Base-by-base conservation (phyloP, 331 rosid genomes). In the Malus hybrid region DNA sequence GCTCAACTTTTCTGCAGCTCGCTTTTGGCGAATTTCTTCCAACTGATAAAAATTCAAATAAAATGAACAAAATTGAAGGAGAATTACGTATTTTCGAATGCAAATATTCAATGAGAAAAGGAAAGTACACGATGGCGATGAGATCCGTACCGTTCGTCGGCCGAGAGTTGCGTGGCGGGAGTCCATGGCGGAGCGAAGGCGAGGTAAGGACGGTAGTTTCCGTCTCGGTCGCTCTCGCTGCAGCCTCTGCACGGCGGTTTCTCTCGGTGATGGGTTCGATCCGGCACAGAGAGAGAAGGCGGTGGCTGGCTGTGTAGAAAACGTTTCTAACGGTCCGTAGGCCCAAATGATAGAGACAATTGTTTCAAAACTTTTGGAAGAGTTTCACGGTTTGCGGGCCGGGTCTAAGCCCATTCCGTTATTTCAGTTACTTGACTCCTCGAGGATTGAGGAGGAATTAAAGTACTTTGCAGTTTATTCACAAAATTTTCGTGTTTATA, bases 11-110 rank as follows among this genome's bases (percentile, higher is more conserved):
- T 92, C 97, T 0, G 96, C 93, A 0, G 97, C 99, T 69, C 99
- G 83, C 87, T 94, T 94, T 69, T 92, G 96, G 68, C 97, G 97
- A 89, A 94, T 94, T 63, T 94, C 99, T 71, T 88, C 95, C 75
- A 94, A 68, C 97, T 90, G 81, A 39, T 10, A 39, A 55, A 48
- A 76, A 67, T 58, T 18, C 29, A 73, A n/a, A 74, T 57, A 12
- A 3, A n/a, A 12, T 30, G 36, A 34, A 58, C 53, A 16, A 19
- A 39, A 1, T 3, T 2, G 63, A 72, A 64, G 72, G 52, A 15
- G 19, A 16, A 22, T 2, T 14, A 34, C 3, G 24, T 50, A 4
- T 50, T 8, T 44, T 65, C 3, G 16, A 62, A 78, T 46, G 57
- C 16, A 63, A 61, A 22, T 32, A 9, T 13, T 72, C 67, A 77